Evolutionary conservation across 2,329 filamentous ascomycete species (phyloP).

Genomic region (Colletotrichum euphorbiae): DNA sequence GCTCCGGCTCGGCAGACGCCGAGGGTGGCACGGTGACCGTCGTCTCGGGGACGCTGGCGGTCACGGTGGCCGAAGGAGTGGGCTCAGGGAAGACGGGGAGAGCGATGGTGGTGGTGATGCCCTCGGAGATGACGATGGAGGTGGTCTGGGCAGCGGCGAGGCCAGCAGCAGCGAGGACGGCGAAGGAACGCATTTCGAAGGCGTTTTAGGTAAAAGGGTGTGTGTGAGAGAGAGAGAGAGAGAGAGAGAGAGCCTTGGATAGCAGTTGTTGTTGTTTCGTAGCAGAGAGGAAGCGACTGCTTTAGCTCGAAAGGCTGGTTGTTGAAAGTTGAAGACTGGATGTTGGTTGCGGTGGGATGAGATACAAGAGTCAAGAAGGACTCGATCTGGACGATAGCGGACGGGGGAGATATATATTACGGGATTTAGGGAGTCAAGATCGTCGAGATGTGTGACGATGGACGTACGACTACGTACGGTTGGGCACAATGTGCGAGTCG

Average conservation of each 20-base stretch:
- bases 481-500: constrained; percentile 28
- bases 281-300: constrained; percentile 28
- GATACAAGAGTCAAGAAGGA: constrained; percentile 4
- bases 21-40: constrained; percentile 31
- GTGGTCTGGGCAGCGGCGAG: constrained; percentile 42
- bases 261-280: neutral
- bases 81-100: constrained; percentile 42
- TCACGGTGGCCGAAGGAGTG: constrained; percentile 27
- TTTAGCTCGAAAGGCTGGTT: constrained; percentile 10
- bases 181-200: constrained; percentile 43
- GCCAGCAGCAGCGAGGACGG: constrained; percentile 39
- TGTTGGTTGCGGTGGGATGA: constrained; percentile 13
- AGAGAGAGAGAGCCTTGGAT: neutral
- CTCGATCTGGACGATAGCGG: neutral
- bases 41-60: constrained; percentile 34
- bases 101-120: constrained; percentile 40
- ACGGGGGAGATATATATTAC: constrained; percentile 30
- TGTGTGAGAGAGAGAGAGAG: no score
- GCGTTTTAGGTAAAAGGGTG: neutral
- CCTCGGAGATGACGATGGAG: constrained; percentile 40
- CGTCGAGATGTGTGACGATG: constrained; percentile 16
- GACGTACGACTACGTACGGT: constrained; percentile 23
- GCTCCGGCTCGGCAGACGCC: constrained; percentile 2
- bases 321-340: neutral
- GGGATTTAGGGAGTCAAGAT: neutral